phyloP scores from a whole-genome alignment of 2,329 filamentous ascomycete species.

The Byssothecium circinans region DNA sequence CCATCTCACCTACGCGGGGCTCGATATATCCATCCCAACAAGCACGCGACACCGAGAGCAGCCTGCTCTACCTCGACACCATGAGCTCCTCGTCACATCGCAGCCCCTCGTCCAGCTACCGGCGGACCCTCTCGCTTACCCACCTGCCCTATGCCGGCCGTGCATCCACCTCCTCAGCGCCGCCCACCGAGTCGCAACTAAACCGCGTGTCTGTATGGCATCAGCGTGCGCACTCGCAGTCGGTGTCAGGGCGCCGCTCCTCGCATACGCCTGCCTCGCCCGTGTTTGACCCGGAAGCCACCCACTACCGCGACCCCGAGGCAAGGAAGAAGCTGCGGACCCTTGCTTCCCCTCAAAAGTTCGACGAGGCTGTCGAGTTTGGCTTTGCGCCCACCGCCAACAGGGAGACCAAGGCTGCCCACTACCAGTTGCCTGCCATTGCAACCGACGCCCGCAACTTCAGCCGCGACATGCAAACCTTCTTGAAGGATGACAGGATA shows the following conservation, averaged over 20 bases:
- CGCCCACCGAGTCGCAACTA: conserved; percentile 39
- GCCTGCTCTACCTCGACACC: conserved; percentile 30
- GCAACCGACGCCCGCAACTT: conserved; percentile 43
- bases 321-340: conserved; percentile 82
- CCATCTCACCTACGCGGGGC: conserved; percentile 22
- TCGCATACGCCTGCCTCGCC: conserved; percentile 30
- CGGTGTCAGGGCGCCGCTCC: conserved; percentile 31
- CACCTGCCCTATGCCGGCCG: conserved; percentile 61
- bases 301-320: conserved; percentile 89
- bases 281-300: conserved; percentile 65
- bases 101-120: conserved; percentile 54
- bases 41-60: conserved; percentile 19
- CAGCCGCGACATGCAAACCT: conserved; percentile 59
- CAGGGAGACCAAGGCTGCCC: conserved; percentile 21
- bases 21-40: conserved; percentile 11
- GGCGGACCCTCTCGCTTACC: conserved; percentile 71
- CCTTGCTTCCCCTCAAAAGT: conserved; percentile 86
- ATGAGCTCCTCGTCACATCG: conserved; percentile 23
- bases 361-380: conserved; percentile 92
- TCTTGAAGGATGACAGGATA: conserved; percentile 60
- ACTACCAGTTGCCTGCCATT: conserved; percentile 38
- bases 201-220: conserved; percentile 31
- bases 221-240: conserved; percentile 35
- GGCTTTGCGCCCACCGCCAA: conserved; percentile 70
- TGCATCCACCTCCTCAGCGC: conserved; percentile 50